Percentiles rank a stretch among this genome's conserved stretches.
Evolutionary conservation across 176 grass and related monocot species (phyloP).

Genomic region (Oryza rufipogon): DNA sequence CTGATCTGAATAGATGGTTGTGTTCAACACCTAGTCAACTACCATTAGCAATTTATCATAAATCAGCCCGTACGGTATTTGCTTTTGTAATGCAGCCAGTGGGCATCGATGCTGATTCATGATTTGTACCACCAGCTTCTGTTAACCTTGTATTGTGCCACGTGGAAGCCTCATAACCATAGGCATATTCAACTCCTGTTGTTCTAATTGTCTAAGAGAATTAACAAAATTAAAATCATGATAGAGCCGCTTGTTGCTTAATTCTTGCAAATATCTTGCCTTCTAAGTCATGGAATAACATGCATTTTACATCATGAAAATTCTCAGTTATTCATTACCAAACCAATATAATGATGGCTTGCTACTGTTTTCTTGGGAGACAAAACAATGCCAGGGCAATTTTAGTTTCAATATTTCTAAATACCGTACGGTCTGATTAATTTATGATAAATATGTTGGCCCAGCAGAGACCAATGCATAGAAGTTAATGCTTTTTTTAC

Average conservation of each 20-base stretch:
- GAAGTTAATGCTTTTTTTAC: neutral
- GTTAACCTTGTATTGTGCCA: neutral
- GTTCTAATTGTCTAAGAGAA: no score
- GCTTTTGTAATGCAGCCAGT: neutral
- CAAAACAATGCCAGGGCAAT: neutral
- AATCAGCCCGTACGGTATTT: neutral
- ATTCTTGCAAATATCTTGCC: neutral
- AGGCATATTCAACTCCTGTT: no score
- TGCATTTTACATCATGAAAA: no score
- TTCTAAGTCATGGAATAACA: neutral
- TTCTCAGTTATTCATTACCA: neutral
- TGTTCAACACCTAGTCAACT: neutral
- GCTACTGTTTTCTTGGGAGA: neutral
- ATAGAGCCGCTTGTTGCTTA: no score
- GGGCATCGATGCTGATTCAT: neutral
- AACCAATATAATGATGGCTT: neutral
- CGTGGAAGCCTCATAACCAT: neutral
- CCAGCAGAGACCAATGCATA: constrained; percentile 16
- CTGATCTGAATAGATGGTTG: neutral
- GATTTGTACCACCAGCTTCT: neutral
- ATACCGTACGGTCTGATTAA: no score
- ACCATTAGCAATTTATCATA: neutral
- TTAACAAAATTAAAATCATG: neutral
- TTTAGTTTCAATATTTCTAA: no score
- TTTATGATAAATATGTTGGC: neutral